phyloP scores from a whole-genome alignment of 768 basidiomycete species.

The Paxillus rubicundulus region DNA sequence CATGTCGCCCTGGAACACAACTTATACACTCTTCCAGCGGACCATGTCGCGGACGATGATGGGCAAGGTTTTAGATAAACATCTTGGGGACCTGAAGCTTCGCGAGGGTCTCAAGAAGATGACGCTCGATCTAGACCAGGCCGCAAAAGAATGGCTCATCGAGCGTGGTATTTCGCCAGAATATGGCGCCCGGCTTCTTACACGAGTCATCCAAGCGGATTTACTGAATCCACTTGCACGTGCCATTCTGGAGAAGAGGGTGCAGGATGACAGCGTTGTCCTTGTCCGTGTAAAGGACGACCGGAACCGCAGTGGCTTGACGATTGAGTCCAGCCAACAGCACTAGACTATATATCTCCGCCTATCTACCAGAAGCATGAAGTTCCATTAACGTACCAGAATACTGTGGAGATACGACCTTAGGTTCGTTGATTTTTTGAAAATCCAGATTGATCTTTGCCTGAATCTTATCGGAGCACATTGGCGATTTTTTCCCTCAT shows the following conservation, averaged over 20 bases:
- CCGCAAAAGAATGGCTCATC: background rate
- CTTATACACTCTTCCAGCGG: slow-evolving; percentile 29
- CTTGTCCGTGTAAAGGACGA: slow-evolving; percentile 3
- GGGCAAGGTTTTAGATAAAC: slow-evolving; percentile 42
- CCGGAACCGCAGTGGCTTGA: no score
- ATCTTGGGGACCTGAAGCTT: slow-evolving; percentile 8
- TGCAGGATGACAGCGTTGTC: slow-evolving; percentile 41
- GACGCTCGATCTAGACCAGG: background rate
- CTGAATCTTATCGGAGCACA: no score
- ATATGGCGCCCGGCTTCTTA: slow-evolving; percentile 50
- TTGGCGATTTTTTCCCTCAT: no score
- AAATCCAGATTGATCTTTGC: no score
- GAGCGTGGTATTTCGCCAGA: slow-evolving; percentile 1
- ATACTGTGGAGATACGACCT: no score
- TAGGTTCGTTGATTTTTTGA: no score
- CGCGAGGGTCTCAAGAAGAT: slow-evolving; percentile 2
- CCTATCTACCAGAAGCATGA: no score
- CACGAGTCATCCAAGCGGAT: slow-evolving; percentile 45
- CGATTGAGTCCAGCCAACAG: no score
- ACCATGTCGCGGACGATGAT: slow-evolving; percentile 38
- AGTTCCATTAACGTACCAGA: no score
- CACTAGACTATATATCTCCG: no score
- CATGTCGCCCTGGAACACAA: slow-evolving; percentile 31
- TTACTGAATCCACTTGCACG: slow-evolving; percentile 49
- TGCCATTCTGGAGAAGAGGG: slow-evolving; percentile 41